These are phyloP conservation scores for Podaxis sp. DNA, from an alignment of 768 basidiomycete genomes.

Conservation along the genomic window DNA sequence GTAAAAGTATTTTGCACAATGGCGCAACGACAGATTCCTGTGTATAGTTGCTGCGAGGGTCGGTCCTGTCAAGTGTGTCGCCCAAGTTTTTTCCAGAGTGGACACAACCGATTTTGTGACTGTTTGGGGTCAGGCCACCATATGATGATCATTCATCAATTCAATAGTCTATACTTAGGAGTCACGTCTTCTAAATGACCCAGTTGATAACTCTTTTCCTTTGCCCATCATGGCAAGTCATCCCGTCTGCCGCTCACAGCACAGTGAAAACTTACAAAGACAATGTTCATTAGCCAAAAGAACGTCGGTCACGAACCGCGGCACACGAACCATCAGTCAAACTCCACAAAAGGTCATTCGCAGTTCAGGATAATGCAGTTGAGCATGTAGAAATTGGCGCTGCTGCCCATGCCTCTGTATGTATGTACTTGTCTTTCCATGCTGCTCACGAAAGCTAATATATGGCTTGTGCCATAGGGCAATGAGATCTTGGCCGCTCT, in stretches of 20 bases:
- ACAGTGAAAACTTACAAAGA: not conserved
- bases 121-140: too few relatives aligned
- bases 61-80: too few relatives aligned
- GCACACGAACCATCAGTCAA: conserved; percentile 53
- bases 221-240: conserved; percentile 22
- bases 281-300: conserved; percentile 31
- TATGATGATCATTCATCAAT: too few relatives aligned
- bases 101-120: too few relatives aligned
- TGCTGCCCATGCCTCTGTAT: conserved; percentile 40
- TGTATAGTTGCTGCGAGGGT: too few relatives aligned
- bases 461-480: conserved; percentile 2
- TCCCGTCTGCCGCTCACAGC: not conserved
- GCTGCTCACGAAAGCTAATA: not conserved
- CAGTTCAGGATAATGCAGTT: conserved; percentile 46
- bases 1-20: not conserved
- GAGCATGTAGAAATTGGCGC: conserved; percentile 47
- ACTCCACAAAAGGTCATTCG: conserved; percentile 45
- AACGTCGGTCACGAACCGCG: conserved; percentile 39
- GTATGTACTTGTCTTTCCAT: conserved; percentile 14
- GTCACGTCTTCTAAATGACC: too few relatives aligned
- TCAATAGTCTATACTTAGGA: too few relatives aligned
- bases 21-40: too few relatives aligned
- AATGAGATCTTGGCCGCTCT: conserved; percentile 28
- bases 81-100: too few relatives aligned
- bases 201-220: not conserved